Conservation (phyloP, 169 alveolate genomes). For the Cryptosporidium meleagridis region DNA sequence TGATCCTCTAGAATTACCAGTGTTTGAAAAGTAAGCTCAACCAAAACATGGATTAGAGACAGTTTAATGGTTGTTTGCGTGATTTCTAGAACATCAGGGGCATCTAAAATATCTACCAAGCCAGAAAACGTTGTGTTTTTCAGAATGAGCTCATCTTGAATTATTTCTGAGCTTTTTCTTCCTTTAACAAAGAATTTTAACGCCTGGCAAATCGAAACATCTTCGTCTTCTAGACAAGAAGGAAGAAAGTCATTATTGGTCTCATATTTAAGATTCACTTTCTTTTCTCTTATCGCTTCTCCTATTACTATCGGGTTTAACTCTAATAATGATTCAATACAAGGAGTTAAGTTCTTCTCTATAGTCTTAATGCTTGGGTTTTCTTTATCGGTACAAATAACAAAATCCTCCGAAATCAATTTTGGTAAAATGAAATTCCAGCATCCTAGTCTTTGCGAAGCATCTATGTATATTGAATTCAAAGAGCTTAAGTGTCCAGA, state of each 20-base stretch:
- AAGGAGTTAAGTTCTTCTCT: slow-evolving; percentile 36
- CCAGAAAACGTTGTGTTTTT: slow-evolving; percentile 40
- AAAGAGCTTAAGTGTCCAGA: not conserved
- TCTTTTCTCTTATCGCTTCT: slow-evolving; percentile 28
- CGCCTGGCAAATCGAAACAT: slow-evolving; percentile 37
- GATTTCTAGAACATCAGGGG: not conserved
- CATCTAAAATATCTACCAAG: slow-evolving; percentile 2
- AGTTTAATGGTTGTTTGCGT: not conserved
- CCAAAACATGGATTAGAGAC: slow-evolving; percentile 29
- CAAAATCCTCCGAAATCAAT: slow-evolving; percentile 54
- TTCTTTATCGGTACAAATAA: slow-evolving; percentile 13
- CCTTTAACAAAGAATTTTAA: slow-evolving; percentile 1
- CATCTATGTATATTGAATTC: slow-evolving; percentile 7
- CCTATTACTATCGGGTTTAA: slow-evolving; percentile 43
- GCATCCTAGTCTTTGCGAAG: slow-evolving; percentile 67
- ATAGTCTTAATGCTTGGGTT: slow-evolving; percentile 49
- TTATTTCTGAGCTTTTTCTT: not conserved
- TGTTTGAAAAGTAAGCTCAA: slow-evolving; percentile 48
- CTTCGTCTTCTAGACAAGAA: slow-evolving; percentile 28
- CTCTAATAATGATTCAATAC: slow-evolving; percentile 43
- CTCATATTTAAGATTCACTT: slow-evolving; percentile 17
- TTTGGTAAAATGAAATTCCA: slow-evolving; percentile 57
- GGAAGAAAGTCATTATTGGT: slow-evolving; percentile 43
- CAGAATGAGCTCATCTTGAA: slow-evolving; percentile 21
- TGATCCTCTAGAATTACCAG: slow-evolving; percentile 30